Conservation (phyloP, 306 rosid genomes). For the Vigna radiata region DNA sequence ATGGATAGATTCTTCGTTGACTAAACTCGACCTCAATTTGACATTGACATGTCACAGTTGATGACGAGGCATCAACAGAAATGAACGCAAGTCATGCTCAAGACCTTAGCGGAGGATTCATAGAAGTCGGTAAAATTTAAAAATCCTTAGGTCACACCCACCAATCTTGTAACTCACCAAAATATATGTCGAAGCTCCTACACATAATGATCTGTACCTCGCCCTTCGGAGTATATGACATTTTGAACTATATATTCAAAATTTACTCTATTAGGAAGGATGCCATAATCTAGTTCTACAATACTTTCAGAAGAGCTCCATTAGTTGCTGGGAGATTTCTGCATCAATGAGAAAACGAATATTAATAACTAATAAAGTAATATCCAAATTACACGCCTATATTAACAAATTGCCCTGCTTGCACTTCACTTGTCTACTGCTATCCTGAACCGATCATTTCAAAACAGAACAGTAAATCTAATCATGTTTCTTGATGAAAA, state of each 20-base stretch:
- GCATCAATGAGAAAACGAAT: constrained; percentile 52
- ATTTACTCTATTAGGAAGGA: constrained; percentile 39
- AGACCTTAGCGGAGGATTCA: constrained; percentile 13
- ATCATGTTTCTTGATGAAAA: constrained; percentile 23
- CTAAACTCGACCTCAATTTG: background rate
- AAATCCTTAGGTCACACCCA: constrained; percentile 29
- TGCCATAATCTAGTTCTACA: constrained; percentile 29
- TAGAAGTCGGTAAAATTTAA: constrained; percentile 10
- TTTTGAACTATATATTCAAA: constrained; percentile 17
- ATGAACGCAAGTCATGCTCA: constrained; percentile 26
- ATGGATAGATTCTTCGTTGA: background rate
- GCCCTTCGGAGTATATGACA: constrained; percentile 28
- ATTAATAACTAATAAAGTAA: constrained; percentile 21
- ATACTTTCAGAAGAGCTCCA: constrained; percentile 79
- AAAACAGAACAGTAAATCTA: constrained; percentile 29
- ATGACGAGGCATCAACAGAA: constrained; percentile 1
- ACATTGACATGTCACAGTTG: constrained; percentile 1
- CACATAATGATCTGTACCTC: constrained; percentile 16
- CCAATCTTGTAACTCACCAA: constrained; percentile 26
- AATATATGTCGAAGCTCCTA: constrained; percentile 31
- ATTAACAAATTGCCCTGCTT: background rate
- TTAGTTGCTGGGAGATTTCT: constrained; percentile 91
- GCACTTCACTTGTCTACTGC: constrained; percentile 8
- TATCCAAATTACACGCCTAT: background rate
- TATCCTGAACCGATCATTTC: constrained; percentile 14